Percentiles rank a stretch among this genome's conserved stretches.
Conservation (phyloP, 345 rosid species). For the Camelina hispida region DNA sequence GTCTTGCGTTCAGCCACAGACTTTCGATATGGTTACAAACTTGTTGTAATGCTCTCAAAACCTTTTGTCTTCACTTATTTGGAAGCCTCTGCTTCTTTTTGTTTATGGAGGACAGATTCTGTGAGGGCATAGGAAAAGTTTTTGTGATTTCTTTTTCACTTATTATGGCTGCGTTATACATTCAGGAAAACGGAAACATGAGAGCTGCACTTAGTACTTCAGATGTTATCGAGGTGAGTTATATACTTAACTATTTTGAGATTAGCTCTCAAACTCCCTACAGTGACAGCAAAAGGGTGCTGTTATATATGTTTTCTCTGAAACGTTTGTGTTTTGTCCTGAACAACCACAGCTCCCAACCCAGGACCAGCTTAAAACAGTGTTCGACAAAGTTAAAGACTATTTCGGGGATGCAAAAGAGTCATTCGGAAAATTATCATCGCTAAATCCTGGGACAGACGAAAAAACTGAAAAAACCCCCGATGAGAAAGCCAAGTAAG, state of each 20-base stretch:
- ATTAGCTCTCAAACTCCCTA: neutral
- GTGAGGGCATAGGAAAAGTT: neutral
- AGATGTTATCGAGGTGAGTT: conserved; percentile 80
- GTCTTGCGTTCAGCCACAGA: conserved; percentile 68
- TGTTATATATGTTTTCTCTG: conserved; percentile 26
- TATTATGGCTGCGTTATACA: conserved; percentile 13
- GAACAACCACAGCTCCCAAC: conserved; percentile 76
- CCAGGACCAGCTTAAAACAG: conserved; percentile 82
- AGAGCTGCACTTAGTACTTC: conserved; percentile 75
- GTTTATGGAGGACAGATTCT: neutral
- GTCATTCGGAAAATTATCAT: conserved; percentile 79
- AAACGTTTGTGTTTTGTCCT: neutral
- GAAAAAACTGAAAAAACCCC: conserved; percentile 61
- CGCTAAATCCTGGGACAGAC: conserved; percentile 48
- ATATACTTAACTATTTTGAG: neutral
- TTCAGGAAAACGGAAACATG: conserved; percentile 82
- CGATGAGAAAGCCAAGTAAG: conserved; percentile 71
- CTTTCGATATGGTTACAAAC: conserved; percentile 97
- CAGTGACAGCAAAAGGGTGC: neutral
- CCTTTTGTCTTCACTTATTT: neutral
- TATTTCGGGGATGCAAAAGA: conserved; percentile 92
- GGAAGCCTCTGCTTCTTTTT: conserved; percentile 1
- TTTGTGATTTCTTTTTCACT: conserved; percentile 12
- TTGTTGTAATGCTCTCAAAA: conserved; percentile 65
- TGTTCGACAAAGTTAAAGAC: conserved; percentile 85